Percentiles rank a stretch among this genome's conserved stretches.
Evolutionary conservation across 805 yeast species (phyloP).

Genomic region (Wickerhamiella australiensis): DNA sequence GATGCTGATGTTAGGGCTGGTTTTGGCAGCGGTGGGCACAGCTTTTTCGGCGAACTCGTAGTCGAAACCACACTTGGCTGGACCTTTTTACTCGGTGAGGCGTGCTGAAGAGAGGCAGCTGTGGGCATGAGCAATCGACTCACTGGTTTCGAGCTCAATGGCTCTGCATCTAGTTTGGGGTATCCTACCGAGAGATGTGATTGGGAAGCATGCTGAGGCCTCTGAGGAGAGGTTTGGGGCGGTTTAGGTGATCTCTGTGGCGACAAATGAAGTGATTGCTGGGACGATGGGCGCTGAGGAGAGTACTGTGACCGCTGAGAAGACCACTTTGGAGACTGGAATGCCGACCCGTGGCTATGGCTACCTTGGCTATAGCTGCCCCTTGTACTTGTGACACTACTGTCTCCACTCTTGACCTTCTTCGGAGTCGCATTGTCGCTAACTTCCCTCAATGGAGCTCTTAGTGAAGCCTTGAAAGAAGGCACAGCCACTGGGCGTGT

Average conservation of each 20-base stretch:
- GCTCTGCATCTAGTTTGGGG: neutral
- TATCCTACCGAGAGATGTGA: neutral
- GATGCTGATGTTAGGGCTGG: neutral
- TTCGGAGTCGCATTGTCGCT: neutral
- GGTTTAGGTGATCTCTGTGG: neutral
- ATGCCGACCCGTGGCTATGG: too few relatives aligned
- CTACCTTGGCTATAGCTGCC: neutral
- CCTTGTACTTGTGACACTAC: neutral
- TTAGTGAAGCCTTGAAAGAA: neutral
- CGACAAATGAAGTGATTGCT: neutral
- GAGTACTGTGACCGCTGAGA: neutral
- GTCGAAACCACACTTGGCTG: neutral
- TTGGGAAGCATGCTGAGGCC: neutral
- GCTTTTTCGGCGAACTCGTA: neutral
- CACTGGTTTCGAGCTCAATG: neutral
- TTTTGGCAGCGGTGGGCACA: neutral
- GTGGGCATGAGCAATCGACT: constrained; percentile 1
- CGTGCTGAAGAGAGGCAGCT: neutral
- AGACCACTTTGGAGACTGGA: neutral
- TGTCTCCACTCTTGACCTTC: neutral
- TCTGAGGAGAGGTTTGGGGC: neutral
- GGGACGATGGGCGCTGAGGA: neutral
- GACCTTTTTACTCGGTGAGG: neutral
- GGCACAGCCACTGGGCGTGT: neutral
- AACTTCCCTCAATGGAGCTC: neutral